Base-by-base conservation (phyloP, 2,329 filamentous ascomycete genomes). In the Fusarium odoratissimum region DNA sequence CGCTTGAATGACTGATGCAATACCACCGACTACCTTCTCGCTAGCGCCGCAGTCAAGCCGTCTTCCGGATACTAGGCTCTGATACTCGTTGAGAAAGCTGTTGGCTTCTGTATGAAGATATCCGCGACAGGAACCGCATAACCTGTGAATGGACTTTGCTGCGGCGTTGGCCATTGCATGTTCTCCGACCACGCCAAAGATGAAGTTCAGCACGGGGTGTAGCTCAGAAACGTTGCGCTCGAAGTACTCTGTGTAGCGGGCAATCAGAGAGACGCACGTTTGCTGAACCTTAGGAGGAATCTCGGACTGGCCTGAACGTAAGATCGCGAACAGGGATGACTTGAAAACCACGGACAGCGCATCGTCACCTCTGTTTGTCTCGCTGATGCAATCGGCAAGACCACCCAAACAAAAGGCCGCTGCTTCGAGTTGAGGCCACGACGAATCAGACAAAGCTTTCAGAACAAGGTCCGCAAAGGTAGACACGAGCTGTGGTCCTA, bases 161-260 rank as follows among this genome's bases (percentile, higher is more conserved):
- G 93, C 92, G 54, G 89, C 86, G n/a, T 87, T 85, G 13, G 91
- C 90, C 48, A 95, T 84, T 8, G 86, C 82, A 4, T 87, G 83
- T 37, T 92, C 90, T 23, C 88, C 86, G 8, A 95, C 84, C 11
- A 92, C 90, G 37, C 86, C 87, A 78, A 97, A 95, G 2, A 96
- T 86, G 48, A 95, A 90, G 54, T 91, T 92, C 30, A 97, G 84
- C 3, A 92, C 92, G 45, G 90, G 85, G 2, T 93, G 91, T 2
- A 97, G 85, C 68, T 90, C 89, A 37, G 88, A 86, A 3, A 90
- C 84, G 77, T 93, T 90, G 28, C 90, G 87, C 75, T 93, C 88
- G 79, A 97, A 95, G 81, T 93, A 96, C 60, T 91, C 89, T 9
- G 92, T 90, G 77, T 94, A 95, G 31, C 90, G 87, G 72, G 93